These are phyloP conservation scores for Heliocybe sulcata DNA, from an alignment of 1,284 basidiomycete genomes.

Conservation along the genomic window DNA sequence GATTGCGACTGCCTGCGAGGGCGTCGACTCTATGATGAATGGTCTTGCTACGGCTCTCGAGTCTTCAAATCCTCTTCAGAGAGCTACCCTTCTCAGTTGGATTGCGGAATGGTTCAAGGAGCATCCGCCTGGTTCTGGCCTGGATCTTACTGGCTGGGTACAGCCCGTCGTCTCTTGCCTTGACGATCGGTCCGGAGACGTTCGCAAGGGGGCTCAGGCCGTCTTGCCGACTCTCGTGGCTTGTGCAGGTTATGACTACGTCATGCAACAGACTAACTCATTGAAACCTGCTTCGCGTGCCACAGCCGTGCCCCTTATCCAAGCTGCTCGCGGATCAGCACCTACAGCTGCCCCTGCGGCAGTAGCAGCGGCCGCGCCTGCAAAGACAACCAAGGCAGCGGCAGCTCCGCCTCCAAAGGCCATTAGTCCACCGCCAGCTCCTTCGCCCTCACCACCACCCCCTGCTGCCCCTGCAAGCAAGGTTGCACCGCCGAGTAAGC, in stretches of 20 bases:
- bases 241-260: constrained; percentile 77
- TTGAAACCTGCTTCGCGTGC: constrained; percentile 90
- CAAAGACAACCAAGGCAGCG: constrained; percentile 5
- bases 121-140: constrained; percentile 41
- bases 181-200: constrained; percentile 89
- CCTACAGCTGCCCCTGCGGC: constrained; percentile 17
- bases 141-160: constrained; percentile 77
- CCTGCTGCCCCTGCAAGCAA: constrained; percentile 23
- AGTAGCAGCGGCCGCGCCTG: constrained; percentile 11
- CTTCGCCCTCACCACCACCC: constrained; percentile 20
- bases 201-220: constrained; percentile 86
- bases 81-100: constrained; percentile 83
- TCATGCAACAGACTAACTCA: constrained; percentile 80
- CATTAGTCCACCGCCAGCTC: constrained; percentile 2
- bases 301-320: constrained; percentile 84
- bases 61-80: constrained; percentile 83
- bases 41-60: constrained; percentile 81
- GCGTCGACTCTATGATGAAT: constrained; percentile 75
- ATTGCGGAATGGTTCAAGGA: constrained; percentile 75
- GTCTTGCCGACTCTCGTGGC: constrained; percentile 77
- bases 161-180: constrained; percentile 73
- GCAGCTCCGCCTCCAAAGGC: constrained; percentile 14
- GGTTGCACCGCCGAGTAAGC: constrained; percentile 33
- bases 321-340: constrained; percentile 50
- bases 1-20: constrained; percentile 82